A percentile compares a stretch with the other conserved stretches of the same genome.
These are phyloP conservation scores for Epithele typhae DNA, from an alignment of 768 basidiomycete species.

Conservation along the genomic window DNA sequence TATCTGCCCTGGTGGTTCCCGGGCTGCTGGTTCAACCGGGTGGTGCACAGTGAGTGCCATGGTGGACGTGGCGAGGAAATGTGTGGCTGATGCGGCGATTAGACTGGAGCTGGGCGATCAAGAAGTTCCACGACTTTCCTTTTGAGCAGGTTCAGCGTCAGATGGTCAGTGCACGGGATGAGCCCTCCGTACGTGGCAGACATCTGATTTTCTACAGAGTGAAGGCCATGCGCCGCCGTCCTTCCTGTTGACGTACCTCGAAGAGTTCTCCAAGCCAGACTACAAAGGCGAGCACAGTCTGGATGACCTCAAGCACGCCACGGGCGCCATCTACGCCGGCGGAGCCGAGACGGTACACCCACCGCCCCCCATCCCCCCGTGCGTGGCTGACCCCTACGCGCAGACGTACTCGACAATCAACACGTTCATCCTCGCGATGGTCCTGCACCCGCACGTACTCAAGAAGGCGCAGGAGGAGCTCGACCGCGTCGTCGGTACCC, in stretches of 20 bases:
- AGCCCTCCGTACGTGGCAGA: background rate
- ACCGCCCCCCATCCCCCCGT: background rate
- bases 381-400: too few species aligned
- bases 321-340: conserved; percentile 11
- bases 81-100: background rate
- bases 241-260: conserved; percentile 8
- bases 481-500: conserved; percentile 7
- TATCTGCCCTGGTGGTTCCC: conserved; percentile 17
- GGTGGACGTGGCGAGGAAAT: background rate
- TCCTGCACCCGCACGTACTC: conserved; percentile 11
- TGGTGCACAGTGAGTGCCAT: conserved; percentile 12
- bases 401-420: conserved; percentile 17
- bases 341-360: conserved; percentile 10
- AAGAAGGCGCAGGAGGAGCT: conserved; percentile 11
- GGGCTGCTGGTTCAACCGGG: conserved; percentile 15
- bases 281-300: conserved; percentile 11
- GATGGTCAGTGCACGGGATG: conserved; percentile 2
- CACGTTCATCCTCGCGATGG: conserved; percentile 14
- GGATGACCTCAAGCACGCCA: conserved; percentile 11
- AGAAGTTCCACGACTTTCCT: conserved; percentile 11
- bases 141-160: conserved; percentile 11
- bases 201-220: background rate
- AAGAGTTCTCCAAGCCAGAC: conserved; percentile 12
- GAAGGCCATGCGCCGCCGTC: conserved; percentile 10
- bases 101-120: conserved; percentile 13